Percentiles rank a stretch among this genome's conserved stretches.
These are phyloP conservation scores for Leccinum huronense DNA, from an alignment of 1,284 basidiomycete species.

Conservation along the genomic window DNA sequence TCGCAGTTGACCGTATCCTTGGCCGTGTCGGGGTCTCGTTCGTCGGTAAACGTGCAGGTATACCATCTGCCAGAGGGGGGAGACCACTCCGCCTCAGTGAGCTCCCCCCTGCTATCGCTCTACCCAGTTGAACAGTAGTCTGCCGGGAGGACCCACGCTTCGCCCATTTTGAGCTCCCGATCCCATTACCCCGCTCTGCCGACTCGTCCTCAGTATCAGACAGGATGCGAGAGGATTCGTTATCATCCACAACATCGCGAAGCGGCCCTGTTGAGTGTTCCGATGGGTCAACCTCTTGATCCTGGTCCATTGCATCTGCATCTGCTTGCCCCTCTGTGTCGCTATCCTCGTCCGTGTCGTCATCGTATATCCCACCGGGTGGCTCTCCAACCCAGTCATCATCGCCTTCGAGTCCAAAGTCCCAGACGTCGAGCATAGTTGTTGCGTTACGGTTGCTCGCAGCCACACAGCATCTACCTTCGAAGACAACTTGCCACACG, in stretches of 20 bases:
- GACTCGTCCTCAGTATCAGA: conserved; percentile 32
- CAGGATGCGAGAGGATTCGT: conserved; percentile 25
- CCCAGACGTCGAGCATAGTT: conserved; percentile 85
- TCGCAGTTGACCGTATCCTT: conserved; percentile 38
- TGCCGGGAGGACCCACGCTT: conserved; percentile 29
- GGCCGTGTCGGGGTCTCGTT: conserved; percentile 67
- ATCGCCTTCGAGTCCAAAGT: conserved; percentile 70
- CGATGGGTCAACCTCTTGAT: conserved; percentile 48
- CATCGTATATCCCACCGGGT: conserved; percentile 50
- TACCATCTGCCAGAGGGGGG: conserved; percentile 24
- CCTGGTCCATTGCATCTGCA: conserved; percentile 68
- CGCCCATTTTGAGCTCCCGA: conserved; percentile 40
- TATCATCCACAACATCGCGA: conserved; percentile 34
- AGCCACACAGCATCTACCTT: conserved; percentile 88
- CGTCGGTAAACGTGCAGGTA: conserved; percentile 37
- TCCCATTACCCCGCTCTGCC: conserved; percentile 35
- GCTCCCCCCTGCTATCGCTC: conserved; percentile 19
- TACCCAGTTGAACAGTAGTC: conserved; percentile 18
- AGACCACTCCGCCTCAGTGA: conserved; percentile 26
- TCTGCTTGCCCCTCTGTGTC: conserved; percentile 52
- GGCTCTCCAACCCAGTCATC: conserved; percentile 57
- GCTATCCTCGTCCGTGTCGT: conserved; percentile 55
- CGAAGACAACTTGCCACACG: conserved; percentile 95
- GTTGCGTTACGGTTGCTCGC: conserved; percentile 81
- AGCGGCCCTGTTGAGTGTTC: conserved; percentile 49